Conservation (phyloP, 495 filamentous ascomycete genomes). For the Pyronema domesticum region DNA sequence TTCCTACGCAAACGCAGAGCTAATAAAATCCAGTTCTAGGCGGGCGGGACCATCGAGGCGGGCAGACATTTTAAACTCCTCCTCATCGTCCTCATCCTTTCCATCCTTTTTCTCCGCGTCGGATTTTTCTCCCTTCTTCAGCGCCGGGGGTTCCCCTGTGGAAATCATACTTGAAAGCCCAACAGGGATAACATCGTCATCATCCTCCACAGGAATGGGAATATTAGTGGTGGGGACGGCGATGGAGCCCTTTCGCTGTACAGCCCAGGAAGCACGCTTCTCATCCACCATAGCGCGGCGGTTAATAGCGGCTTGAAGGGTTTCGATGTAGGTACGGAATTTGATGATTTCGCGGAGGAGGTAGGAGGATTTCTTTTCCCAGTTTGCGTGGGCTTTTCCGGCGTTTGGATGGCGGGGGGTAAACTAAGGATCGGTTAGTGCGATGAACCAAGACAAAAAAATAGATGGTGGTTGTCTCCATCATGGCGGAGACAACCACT, state of each 20-base stretch:
- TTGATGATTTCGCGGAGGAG: constrained; percentile 90
- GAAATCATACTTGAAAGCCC: no score
- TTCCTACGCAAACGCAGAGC: no score
- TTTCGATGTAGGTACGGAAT: constrained; percentile 85
- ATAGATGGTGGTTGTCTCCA: neutral
- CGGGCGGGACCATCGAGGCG: no score
- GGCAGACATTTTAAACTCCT: no score
- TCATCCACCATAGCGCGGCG: constrained; percentile 33
- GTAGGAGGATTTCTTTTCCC: constrained; percentile 88
- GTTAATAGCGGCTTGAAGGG: constrained; percentile 40
- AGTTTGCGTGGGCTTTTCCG: constrained; percentile 74
- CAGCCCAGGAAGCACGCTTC: neutral
- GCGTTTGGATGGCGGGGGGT: constrained; percentile 71
- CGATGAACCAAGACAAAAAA: neutral
- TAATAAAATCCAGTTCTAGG: no score
- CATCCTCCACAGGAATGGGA: no score
- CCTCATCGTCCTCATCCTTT: no score
- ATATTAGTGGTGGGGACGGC: neutral
- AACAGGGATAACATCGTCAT: no score
- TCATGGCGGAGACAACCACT: neutral
- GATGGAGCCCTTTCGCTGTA: neutral
- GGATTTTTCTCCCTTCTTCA: no score
- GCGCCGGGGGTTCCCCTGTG: no score
- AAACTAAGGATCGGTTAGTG: constrained; percentile 32
- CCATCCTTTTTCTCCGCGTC: no score